A percentile compares a stretch with the other conserved stretches of the same genome.
Evolutionary conservation across 768 basidiomycete genomes (phyloP).

Genomic region (Suillus paluster): DNA sequence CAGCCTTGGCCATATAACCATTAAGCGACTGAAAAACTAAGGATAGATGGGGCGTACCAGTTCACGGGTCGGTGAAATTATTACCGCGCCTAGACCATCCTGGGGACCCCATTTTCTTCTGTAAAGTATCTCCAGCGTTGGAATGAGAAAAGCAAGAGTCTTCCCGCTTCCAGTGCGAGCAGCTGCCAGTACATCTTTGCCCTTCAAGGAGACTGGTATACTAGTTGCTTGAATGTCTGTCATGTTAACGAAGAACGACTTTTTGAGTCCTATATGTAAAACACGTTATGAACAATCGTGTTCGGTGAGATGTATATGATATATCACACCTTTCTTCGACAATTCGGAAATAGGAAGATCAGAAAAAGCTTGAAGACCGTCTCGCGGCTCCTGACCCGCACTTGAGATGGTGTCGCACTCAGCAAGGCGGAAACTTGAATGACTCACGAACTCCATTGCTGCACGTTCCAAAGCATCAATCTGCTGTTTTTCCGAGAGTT

Average conservation of each 20-base stretch:
- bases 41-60: constrained; percentile 54
- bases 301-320: background rate
- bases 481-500: constrained; percentile 50
- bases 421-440: background rate
- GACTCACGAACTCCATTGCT: constrained; percentile 55
- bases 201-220: constrained; percentile 62
- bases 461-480: constrained; percentile 53
- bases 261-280: constrained; percentile 70
- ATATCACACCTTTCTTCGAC: constrained; percentile 69
- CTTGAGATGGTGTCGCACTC: constrained; percentile 11
- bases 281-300: constrained; percentile 3
- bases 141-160: constrained; percentile 74
- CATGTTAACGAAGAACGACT: constrained; percentile 83
- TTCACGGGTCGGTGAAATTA: constrained; percentile 94
- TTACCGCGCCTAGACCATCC: constrained; percentile 83
- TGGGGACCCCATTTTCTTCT: constrained; percentile 72
- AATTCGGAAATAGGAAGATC: constrained; percentile 79
- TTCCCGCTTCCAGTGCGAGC: constrained; percentile 77
- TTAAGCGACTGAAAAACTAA: background rate
- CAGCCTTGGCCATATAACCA: constrained; percentile 60
- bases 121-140: constrained; percentile 66
- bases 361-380: constrained; percentile 57
- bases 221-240: constrained; percentile 77
- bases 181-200: constrained; percentile 69
- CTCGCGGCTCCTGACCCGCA: constrained; percentile 50